Percentiles rank a stretch among this genome's conserved stretches.
These are phyloP conservation scores for Candida andamanensis DNA, from an alignment of 805 yeast genomes.

Conservation along the genomic window DNA sequence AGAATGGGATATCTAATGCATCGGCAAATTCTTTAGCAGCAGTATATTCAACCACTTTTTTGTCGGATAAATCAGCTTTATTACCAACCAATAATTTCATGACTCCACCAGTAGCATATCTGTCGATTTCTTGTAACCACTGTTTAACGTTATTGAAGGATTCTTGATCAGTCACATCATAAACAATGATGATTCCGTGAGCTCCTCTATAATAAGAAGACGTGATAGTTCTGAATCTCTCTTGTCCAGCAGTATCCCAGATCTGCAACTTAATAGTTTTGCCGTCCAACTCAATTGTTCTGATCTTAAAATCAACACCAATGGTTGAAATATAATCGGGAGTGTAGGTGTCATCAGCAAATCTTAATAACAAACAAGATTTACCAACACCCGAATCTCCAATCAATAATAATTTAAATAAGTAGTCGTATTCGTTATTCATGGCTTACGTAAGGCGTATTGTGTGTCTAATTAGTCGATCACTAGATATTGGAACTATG, in stretches of 20 bases:
- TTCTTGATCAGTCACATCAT: slow-evolving; percentile 97
- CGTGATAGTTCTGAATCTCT: slow-evolving; percentile 95
- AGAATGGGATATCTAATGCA: slow-evolving; percentile 85
- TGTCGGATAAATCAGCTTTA: slow-evolving; percentile 89
- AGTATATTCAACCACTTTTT: slow-evolving; percentile 92
- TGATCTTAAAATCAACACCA: slow-evolving; percentile 92
- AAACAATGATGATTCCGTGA: slow-evolving; percentile 95
- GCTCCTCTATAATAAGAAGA: slow-evolving; percentile 98
- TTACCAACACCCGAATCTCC: slow-evolving; percentile 99
- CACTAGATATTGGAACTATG: too few relatives aligned
- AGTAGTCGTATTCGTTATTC: slow-evolving; percentile 96
- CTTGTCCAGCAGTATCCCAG: slow-evolving; percentile 99
- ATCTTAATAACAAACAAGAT: slow-evolving; percentile 88
- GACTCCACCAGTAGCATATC: slow-evolving; percentile 97
- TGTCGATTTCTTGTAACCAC: slow-evolving; percentile 98
- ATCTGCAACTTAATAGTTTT: slow-evolving; percentile 96
- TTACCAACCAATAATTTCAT: slow-evolving; percentile 94
- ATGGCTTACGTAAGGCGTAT: too few relatives aligned
- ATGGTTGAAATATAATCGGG: slow-evolving; percentile 96
- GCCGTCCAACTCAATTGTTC: slow-evolving; percentile 91
- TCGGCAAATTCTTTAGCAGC: slow-evolving; percentile 98
- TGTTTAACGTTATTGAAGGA: slow-evolving; percentile 94
- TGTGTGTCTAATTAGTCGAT: too few relatives aligned
- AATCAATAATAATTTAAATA: slow-evolving; percentile 88
- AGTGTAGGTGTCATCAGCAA: slow-evolving; percentile 95